These are phyloP conservation scores for Spizellomyces sp. DNA, from an alignment of 192 early-diverging fungal genomes.

Conservation along the genomic window DNA sequence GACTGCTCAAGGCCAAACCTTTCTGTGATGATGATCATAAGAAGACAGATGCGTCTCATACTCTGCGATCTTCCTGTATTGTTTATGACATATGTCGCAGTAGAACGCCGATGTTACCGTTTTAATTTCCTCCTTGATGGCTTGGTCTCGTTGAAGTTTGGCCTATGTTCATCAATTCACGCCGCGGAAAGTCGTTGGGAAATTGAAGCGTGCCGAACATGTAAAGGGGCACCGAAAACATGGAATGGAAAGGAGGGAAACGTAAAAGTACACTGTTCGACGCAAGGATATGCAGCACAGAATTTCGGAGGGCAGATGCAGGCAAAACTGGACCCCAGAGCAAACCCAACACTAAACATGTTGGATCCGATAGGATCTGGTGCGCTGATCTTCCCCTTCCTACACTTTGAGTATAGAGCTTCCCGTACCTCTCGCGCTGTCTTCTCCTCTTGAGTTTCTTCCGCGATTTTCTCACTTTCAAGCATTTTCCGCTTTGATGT, in stretches of 20 bases:
- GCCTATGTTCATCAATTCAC: constrained; percentile 27
- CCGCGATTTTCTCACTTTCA: constrained; percentile 65
- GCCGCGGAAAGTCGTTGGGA: too few relatives aligned
- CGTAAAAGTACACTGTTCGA: not conserved
- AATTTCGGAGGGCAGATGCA: constrained; percentile 3
- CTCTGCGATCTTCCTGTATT: constrained; percentile 74
- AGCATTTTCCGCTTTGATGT: constrained; percentile 66
- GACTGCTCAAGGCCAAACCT: constrained; percentile 40
- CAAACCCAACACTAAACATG: not conserved
- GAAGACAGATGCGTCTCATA: constrained; percentile 75
- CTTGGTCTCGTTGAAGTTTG: constrained; percentile 47
- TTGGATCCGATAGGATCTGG: not conserved
- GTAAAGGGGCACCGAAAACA: not conserved
- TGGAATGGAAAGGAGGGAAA: constrained; percentile 10
- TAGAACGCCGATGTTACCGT: constrained; percentile 66
- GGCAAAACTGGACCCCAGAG: not conserved
- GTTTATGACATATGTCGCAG: constrained; percentile 78
- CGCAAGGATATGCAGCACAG: not conserved
- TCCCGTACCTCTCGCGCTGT: constrained; percentile 52
- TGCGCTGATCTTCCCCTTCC: not conserved
- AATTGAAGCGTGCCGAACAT: too few relatives aligned
- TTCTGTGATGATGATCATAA: constrained; percentile 81
- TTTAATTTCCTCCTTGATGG: constrained; percentile 64
- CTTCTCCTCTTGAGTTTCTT: constrained; percentile 65
- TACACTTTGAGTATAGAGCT: not conserved